Base-by-base conservation (phyloP, 495 filamentous ascomycete genomes). In the Aspergillus biplanus region DNA sequence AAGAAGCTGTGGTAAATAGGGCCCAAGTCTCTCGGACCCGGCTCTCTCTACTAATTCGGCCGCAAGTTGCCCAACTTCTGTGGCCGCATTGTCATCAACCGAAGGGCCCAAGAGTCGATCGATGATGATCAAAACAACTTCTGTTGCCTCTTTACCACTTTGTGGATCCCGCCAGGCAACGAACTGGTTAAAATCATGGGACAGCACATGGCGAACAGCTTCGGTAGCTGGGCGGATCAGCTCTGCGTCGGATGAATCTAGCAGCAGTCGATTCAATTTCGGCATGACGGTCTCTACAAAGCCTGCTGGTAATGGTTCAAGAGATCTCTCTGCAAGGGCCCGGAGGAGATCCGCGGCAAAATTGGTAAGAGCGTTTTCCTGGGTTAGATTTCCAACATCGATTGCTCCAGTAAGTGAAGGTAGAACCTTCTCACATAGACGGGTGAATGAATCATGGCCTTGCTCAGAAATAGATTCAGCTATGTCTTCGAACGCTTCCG, bases 41-140 rank as follows among this genome's bases (percentile, higher is more conserved):
- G 94, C 95, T 71, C 91, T 93, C 75, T 98, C 96, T 7, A 99
- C 96, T 62, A 98, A 78, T 71, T 97, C 95, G 0, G 93, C 95
- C 0, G 95, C 95, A 54, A 99, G 84, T 33, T 93, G 92, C 61
- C 95, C 95, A 32, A 99, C 93, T 77, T 98, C 96, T 7, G 92
- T 90, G n/a, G 96, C 95, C 7, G 92, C 90, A 58, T 90, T 90
- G 66, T 98, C 95, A 56, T 93, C 90, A 33, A 97, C 87, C 3
- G 83, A 74, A 0, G 92, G 90, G 1, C 89, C 87, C 21, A 99
- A 83, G 6, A 99, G 82, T n/a, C 93, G 90, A 73, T 97, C 95
- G 67, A 99, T 94, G 67, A 99, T 94, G 57, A 92, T 81, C 47
- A 99, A 83, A 31, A 90, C 89, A 16, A 96, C 88, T 74, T 98